Evolutionary conservation across 2,329 filamentous ascomycete species (phyloP).

Genomic region (Colletotrichum neosansevieriae): DNA sequence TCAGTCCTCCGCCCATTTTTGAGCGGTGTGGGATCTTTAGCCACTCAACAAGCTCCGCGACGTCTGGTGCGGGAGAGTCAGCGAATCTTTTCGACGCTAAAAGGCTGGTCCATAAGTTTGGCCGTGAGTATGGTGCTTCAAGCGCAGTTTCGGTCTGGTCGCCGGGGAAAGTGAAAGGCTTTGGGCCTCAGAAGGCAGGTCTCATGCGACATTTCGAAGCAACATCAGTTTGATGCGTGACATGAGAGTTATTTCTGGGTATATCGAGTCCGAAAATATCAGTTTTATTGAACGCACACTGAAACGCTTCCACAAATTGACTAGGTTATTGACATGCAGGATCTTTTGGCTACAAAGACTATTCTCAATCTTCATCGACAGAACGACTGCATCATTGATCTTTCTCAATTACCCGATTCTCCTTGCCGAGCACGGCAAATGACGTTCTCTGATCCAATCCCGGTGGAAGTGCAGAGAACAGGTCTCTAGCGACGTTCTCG

Average conservation of each 20-base stretch:
- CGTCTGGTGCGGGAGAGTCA: background rate
- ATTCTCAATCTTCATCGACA: too few relatives aligned
- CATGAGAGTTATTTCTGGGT: too few relatives aligned
- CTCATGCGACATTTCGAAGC: too few relatives aligned
- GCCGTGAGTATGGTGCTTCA: background rate
- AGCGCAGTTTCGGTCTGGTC: background rate
- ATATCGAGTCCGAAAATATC: too few relatives aligned
- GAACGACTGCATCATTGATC: background rate
- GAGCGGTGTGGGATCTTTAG: background rate
- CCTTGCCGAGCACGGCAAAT: conserved; percentile 8
- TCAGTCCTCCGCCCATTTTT: background rate
- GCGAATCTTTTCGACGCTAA: background rate
- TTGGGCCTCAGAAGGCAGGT: too few relatives aligned
- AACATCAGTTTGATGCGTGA: too few relatives aligned
- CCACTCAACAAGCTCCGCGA: background rate
- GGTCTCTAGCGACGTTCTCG: background rate
- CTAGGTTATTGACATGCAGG: too few relatives aligned
- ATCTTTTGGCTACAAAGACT: too few relatives aligned
- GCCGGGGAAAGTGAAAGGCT: background rate
- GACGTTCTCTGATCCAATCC: background rate
- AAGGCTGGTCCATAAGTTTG: background rate
- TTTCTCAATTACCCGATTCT: conserved; percentile 12
- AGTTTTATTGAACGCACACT: too few relatives aligned
- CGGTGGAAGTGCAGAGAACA: background rate
- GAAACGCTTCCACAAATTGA: too few relatives aligned